phyloP scores from a whole-genome alignment of 306 rosid species.

The Citrullus mucosospermus region DNA sequence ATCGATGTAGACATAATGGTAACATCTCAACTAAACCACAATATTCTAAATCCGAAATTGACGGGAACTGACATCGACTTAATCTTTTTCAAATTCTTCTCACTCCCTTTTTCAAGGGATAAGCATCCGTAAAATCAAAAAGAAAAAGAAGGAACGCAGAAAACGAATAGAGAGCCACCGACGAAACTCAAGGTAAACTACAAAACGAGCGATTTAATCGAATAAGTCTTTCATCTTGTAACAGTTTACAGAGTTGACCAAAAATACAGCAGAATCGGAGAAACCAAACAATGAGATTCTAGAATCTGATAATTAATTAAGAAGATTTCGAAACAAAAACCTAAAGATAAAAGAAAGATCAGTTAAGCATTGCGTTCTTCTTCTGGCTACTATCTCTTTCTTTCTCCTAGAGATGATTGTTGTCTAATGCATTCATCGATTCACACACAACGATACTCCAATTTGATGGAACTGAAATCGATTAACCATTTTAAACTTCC shows the following conservation, averaged over 20 bases:
- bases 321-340: conserved; percentile 19
- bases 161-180: background rate
- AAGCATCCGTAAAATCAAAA: background rate
- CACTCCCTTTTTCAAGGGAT: background rate
- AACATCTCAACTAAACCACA: background rate
- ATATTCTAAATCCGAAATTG: background rate
- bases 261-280: background rate
- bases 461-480: background rate
- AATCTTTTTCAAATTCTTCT: background rate
- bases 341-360: conserved; percentile 25
- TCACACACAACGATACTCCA: background rate
- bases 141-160: background rate
- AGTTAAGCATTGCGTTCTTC: conserved; percentile 15
- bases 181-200: background rate
- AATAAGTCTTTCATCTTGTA: background rate
- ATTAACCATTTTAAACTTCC: background rate
- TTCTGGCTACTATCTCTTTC: background rate
- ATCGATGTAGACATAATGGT: background rate
- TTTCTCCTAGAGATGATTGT: background rate
- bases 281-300: conserved; percentile 1
- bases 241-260: background rate
- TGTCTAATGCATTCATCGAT: background rate
- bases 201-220: background rate
- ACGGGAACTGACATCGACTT: background rate
- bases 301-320: conserved; percentile 1